Evolutionary conservation across 2,329 filamentous ascomycete species (phyloP), one percentile per base, ranked within the genome.

Genomic region (Fusarium sp.): DNA sequence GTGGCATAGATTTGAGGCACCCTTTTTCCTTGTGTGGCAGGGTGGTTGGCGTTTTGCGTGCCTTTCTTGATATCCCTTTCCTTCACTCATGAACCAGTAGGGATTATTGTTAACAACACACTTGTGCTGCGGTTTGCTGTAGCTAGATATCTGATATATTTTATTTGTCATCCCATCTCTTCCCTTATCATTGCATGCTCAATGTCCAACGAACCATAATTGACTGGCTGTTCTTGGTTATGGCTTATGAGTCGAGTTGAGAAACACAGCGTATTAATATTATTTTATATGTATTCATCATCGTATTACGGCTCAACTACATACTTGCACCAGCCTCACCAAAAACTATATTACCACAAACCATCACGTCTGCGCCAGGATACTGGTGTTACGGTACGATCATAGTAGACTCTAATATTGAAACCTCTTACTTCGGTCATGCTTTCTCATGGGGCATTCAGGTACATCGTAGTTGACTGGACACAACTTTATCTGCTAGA

Each of bases 1-100:
- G 72, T 74, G 72, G 76, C 77, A 80, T 81, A 81, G 79, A 81
- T 72, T 71, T 72, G 68, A 74, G 63, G 69, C 66, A 72, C 74
- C 76, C 70, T 62, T 64, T 64, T 72, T 71, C 55, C 63, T 76
- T 75, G 65, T 68, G 72, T 66, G 72, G 73, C 68, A 68, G 76
- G 73, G 69, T 72, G 72, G 77, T 61, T 56, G 78, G 77, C 77
- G 77, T 80, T 80, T 72, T 71, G 54, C 65, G 59, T 77, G 68
- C 67, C 64, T 71, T 73, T 72, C 62, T 68, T 74, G 69, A 78
- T 78, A 77, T 76, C 73, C 72, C 75, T 72, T 76, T 73, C 69
- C 51, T 68, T 68, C 68, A 63, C 51, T 68, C 40, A 45, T 50
- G 66, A 60, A 71, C 53, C 30, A 71, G 59, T 55, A 72, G 63